Base-by-base conservation (phyloP, 768 basidiomycete genomes). In the Phanerodontia chrysosporium region DNA sequence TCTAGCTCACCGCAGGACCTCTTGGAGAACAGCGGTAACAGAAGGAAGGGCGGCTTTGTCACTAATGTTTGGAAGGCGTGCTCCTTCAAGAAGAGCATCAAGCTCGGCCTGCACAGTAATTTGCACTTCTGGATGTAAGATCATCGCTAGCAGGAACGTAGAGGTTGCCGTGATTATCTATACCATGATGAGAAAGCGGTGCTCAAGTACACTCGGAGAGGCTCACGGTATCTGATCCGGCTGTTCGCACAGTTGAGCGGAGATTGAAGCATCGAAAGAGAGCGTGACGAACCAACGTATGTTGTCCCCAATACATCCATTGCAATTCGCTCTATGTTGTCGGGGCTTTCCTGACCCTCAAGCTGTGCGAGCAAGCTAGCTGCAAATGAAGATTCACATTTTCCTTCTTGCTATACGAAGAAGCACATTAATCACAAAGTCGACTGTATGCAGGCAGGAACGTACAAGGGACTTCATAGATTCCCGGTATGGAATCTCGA, bases 71-170 rank as follows among this genome's bases (percentile, higher is more conserved):
- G 73, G 73, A 3, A 72, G 51, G 18, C 69, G 64, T 18, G 67
- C 62, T 3, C 21, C 52, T 18, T 69, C 68, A 3, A 70, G 44
- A 1, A 70, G 63, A 5, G 49, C 45, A 45, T 72, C 71, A 5
- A 72, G 59, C 51, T 72, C 69, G 45, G 51, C 49, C 27, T 61
- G 55, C 13, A 55, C 59, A 12, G 49, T 51, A 8, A 25, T 10
- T 46, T 61, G 59, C 6, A 32, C 35, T 2, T 56, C 49, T n/a
- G 65, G 71, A 54, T 62, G 57, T 58, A 62, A 62, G 39, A 59
- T 55, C 66, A 67, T 67, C 3, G 59, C 66, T 18, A 67, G 60
- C 52, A 68, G 56, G 51, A 69, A 68, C n/a, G n/a, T n/a, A n/a
- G n/a, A n/a, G n/a, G n/a, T n/a, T n/a, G n/a, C n/a, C n/a, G n/a